Percentiles rank a stretch among this genome's conserved stretches.
phyloP scores from a whole-genome alignment of 2,329 filamentous ascomycete species.

The Fusarium torreyae region DNA sequence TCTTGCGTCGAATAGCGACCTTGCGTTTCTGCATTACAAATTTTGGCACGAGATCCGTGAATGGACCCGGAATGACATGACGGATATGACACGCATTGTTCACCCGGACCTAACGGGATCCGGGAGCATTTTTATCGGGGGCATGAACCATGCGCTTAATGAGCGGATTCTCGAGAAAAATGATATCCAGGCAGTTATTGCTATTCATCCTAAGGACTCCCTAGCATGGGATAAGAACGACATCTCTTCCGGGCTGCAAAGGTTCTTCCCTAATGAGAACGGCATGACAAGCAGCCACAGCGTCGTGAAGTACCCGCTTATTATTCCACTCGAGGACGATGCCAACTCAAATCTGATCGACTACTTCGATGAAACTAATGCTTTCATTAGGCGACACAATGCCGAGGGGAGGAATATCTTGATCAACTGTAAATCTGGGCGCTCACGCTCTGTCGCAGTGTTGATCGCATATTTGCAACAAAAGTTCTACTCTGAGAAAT shows the following conservation, averaged over 20 bases:
- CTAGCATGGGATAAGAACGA: neutral
- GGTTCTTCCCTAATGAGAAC: neutral
- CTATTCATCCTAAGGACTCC: constrained; percentile 6
- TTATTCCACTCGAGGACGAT: neutral
- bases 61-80: constrained; percentile 8
- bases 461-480: neutral
- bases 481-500: neutral
- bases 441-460: constrained; percentile 2
- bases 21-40: constrained; percentile 3
- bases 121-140: neutral
- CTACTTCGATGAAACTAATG: neutral
- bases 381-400: neutral
- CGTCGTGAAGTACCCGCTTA: neutral
- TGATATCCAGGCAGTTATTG: neutral
- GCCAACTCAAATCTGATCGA: constrained; percentile 6
- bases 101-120: neutral
- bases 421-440: constrained; percentile 9
- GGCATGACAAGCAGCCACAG: neutral
- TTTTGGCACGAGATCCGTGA: constrained; percentile 11
- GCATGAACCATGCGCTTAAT: constrained; percentile 11
- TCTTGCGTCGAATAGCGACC: neutral
- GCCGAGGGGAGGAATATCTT: neutral
- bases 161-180: neutral
- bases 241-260: neutral
- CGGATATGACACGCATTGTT: constrained; percentile 1